phyloP scores from a whole-genome alignment of 108 stramenopile genomes.

The Aurantiochytrium sp. region DNA sequence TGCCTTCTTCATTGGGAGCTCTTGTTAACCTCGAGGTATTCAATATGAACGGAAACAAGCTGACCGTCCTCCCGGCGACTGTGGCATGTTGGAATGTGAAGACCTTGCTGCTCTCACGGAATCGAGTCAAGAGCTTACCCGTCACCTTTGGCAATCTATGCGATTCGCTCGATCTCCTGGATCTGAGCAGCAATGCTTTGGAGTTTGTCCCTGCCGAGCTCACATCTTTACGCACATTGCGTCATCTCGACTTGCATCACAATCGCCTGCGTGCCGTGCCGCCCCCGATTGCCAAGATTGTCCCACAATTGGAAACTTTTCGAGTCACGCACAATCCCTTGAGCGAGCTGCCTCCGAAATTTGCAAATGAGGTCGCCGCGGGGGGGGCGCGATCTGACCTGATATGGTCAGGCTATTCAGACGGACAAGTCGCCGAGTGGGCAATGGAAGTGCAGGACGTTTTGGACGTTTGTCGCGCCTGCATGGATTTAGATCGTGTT shows the following conservation, averaged over 20 bases:
- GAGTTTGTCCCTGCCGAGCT: neutral
- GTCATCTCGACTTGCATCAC: neutral
- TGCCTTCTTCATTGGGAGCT: neutral
- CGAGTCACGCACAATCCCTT: neutral
- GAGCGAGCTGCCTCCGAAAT: neutral
- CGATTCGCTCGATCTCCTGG: neutral
- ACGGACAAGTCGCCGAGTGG: neutral
- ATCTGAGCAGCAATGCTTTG: neutral
- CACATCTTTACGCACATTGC: neutral
- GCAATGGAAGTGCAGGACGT: neutral
- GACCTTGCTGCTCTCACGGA: neutral
- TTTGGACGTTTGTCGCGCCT: neutral
- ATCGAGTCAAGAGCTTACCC: neutral
- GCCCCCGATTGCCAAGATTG: neutral
- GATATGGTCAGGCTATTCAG: neutral
- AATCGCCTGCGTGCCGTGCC: neutral
- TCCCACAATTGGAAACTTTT: neutral
- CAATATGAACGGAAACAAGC: neutral
- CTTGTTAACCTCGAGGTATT: neutral
- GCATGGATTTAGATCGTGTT: neutral
- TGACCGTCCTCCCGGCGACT: neutral
- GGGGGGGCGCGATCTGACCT: neutral
- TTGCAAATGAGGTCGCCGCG: neutral
- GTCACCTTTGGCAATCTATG: conserved; percentile 8
- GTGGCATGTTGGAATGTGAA: neutral